Base-by-base conservation (phyloP, 2,329 filamentous ascomycete species). In the Aureobasidium musti region DNA sequence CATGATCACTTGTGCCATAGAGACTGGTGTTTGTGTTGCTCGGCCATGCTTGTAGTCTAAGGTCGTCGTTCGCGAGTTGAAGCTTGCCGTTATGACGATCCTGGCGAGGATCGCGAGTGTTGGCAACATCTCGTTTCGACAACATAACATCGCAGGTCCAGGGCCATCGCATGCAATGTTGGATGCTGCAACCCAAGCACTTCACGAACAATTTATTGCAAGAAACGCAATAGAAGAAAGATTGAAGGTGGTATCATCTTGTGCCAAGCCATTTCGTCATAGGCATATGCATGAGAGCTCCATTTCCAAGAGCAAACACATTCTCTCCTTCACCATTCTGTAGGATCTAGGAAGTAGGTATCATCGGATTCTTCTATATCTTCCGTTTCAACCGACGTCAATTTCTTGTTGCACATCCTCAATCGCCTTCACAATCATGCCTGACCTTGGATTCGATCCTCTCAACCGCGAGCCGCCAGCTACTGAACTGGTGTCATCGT, bases 401-500 rank as follows among this genome's bases (percentile, higher is more conserved):
- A 39, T 39, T 3, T 17, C 14, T 3, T 17, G 26, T 14, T 14
- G 6, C 13, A 13, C 8, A n/a, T 19, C 13, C 52, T 17, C 19
- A 7, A 54, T n/a, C 21, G 26, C n/a, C 5, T 10, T 21, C 47
- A 30, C 14, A 39, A 66, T 26, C 53, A 67, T 67, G 65, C 65
- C 65, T 11, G 53, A 53, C 3, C 53, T 67, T 60, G 50, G 65
- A 60, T 59, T 65, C 57, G 26, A 82, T 59, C 82, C 82, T 57
- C 74, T 83, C 52, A 83, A 83, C 69, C 76, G 81, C 60, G 82
- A 83, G 71, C 82, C 82, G 3, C 75, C 79, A 35, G 68, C 81
- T 17, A 71, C 78, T 63, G 74, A 80, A 47, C 74, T 84, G 39
- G 75, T 83, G 28, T 75, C 77, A 35, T 79, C 79, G 57, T 87